Conservation (phyloP, 345 rosid species). For the Linum lewisii region DNA sequence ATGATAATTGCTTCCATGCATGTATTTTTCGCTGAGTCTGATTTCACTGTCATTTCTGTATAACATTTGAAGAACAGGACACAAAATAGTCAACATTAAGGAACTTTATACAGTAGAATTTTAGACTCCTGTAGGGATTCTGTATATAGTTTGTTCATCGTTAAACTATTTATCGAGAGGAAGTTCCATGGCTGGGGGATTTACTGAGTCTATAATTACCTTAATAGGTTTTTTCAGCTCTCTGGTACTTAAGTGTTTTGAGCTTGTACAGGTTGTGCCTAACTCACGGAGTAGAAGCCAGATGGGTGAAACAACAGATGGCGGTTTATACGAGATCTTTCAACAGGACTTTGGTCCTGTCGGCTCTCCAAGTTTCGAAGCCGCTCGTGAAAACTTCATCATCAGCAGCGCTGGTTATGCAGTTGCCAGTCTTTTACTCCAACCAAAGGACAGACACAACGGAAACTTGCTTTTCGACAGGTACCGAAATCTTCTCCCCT, state of each 20-base stretch:
- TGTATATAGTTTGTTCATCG: too few species aligned
- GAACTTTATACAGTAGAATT: background rate
- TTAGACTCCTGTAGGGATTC: too few species aligned
- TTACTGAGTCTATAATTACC: too few species aligned
- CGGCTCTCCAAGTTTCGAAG: slow-evolving; percentile 80
- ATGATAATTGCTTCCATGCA: background rate
- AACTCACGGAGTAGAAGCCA: slow-evolving; percentile 92
- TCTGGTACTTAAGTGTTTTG: background rate
- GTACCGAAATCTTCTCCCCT: slow-evolving; percentile 29
- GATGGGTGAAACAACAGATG: slow-evolving; percentile 99
- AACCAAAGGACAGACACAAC: slow-evolving; percentile 98
- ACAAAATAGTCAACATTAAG: background rate
- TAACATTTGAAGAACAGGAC: too few species aligned
- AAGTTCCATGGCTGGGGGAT: too few species aligned
- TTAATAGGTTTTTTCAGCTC: background rate
- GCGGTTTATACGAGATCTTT: slow-evolving; percentile 93
- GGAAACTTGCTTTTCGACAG: slow-evolving; percentile 96
- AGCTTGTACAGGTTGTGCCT: slow-evolving; percentile 68
- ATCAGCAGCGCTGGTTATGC: slow-evolving; percentile 99
- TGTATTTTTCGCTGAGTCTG: background rate
- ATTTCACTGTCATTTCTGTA: too few species aligned
- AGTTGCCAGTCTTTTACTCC: slow-evolving; percentile 92
- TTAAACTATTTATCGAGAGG: too few species aligned
- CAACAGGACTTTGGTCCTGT: slow-evolving; percentile 97
- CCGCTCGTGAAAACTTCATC: slow-evolving; percentile 92